Evolutionary conservation across 805 yeast genomes (phyloP).

Genomic region (Yarrowia osloensis): DNA sequence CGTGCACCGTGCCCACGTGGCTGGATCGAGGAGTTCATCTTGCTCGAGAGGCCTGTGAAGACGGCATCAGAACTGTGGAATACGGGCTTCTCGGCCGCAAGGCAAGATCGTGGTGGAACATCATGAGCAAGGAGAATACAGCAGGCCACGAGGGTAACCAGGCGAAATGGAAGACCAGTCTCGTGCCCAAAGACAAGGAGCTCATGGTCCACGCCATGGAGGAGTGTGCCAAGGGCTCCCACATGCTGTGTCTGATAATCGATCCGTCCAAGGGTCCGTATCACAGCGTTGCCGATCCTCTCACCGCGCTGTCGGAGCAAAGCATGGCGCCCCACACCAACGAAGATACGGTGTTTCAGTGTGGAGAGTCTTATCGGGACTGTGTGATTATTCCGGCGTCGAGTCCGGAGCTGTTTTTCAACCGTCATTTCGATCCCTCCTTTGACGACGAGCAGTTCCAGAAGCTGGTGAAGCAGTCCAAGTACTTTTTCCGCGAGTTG

Average conservation of each 20-base stretch:
- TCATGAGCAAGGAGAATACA: not conserved
- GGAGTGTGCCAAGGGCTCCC: not conserved
- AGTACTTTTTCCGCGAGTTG: not conserved
- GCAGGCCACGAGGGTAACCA: too few species aligned
- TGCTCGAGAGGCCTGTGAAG: not conserved
- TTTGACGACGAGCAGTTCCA: not conserved
- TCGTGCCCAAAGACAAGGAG: not conserved
- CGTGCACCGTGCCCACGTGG: slow-evolving; percentile 1
- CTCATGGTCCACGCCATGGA: not conserved
- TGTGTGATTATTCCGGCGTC: not conserved
- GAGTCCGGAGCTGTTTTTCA: not conserved
- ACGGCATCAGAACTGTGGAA: not conserved
- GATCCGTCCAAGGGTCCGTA: not conserved
- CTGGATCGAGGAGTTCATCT: not conserved
- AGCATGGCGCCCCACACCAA: not conserved
- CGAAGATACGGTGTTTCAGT: not conserved
- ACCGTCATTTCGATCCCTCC: not conserved
- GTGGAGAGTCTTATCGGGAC: slow-evolving; percentile 6
- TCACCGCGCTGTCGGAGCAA: not conserved
- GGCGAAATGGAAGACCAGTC: not conserved
- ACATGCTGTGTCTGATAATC: slow-evolving; percentile 2
- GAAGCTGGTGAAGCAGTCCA: not conserved
- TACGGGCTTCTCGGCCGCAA: not conserved
- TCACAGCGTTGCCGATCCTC: not conserved
- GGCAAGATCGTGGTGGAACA: not conserved